phyloP scores from a whole-genome alignment of 257 asterid species.

The Euphrasia confusa region DNA sequence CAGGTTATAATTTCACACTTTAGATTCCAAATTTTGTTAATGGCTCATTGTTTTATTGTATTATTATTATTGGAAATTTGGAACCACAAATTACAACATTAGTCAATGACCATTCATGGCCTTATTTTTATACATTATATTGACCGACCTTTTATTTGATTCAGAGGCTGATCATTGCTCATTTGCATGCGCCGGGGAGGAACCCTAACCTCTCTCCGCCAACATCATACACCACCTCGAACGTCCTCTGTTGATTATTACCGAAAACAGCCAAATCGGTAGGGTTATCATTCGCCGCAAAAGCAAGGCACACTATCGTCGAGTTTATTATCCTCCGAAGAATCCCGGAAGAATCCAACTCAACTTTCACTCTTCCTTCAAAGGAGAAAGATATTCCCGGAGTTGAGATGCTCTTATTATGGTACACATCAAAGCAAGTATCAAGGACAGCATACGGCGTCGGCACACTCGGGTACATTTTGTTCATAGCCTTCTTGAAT shows the following conservation, averaged over 20 bases:
- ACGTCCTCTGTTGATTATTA: not conserved
- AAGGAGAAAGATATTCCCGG: not conserved
- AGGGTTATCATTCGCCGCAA: not conserved
- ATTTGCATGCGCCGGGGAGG: not conserved
- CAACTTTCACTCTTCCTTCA: not conserved
- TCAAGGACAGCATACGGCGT: not conserved
- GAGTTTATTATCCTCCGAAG: not conserved
- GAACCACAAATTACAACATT: too few relatives aligned
- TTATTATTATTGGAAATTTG: too few relatives aligned
- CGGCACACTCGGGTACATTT: conserved; percentile 6
- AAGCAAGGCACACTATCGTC: not conserved
- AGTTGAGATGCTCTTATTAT: not conserved
- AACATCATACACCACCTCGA: not conserved
- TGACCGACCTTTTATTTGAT: too few relatives aligned
- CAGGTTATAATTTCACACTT: too few relatives aligned
- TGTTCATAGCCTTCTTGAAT: not conserved
- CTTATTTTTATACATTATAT: too few relatives aligned
- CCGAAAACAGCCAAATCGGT: not conserved
- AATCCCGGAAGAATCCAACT: not conserved
- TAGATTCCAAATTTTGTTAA: too few relatives aligned
- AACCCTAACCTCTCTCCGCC: not conserved
- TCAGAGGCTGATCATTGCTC: too few relatives aligned
- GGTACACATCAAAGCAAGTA: not conserved
- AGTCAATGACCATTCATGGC: too few relatives aligned
- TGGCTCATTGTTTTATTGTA: too few relatives aligned